Percentiles rank a stretch among this genome's conserved stretches.
Evolutionary conservation across 2,329 filamentous ascomycete genomes (phyloP).

Genomic region (Cadophora sp.): DNA sequence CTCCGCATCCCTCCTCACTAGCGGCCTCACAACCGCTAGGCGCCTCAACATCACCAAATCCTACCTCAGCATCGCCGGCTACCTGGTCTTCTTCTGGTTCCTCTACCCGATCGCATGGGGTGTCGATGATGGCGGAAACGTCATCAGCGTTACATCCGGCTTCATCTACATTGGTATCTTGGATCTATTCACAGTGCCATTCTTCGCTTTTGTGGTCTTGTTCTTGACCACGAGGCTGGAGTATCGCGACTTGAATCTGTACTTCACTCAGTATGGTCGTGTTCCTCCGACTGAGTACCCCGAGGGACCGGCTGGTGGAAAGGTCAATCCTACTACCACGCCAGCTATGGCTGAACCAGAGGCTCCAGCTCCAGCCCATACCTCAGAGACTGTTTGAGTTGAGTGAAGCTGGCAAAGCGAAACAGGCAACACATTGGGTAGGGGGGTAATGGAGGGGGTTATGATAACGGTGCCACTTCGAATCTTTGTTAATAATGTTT

Average conservation of each 20-base stretch:
- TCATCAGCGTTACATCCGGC: conserved; percentile 68
- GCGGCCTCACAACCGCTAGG: conserved; percentile 61
- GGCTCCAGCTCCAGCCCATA: conserved; percentile 3
- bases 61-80: conserved; percentile 61
- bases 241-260: conserved; percentile 35
- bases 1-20: conserved; percentile 61
- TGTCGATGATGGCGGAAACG: conserved; percentile 66
- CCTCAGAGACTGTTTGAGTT: conserved; percentile 4
- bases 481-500: background rate
- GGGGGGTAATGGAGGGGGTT: background rate
- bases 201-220: conserved; percentile 38
- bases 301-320: conserved; percentile 29
- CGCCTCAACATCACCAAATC: conserved; percentile 59
- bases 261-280: conserved; percentile 41
- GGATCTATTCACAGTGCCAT: conserved; percentile 67
- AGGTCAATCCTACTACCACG: conserved; percentile 17
- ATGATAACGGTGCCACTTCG: background rate
- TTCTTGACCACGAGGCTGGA: conserved; percentile 31
- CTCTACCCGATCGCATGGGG: conserved; percentile 71
- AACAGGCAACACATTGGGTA: background rate
- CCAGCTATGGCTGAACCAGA: conserved; percentile 9
- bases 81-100: conserved; percentile 66
- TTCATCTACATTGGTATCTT: conserved; percentile 72
- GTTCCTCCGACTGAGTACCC: conserved; percentile 31
- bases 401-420: background rate